phyloP scores from a whole-genome alignment of 2,329 filamentous ascomycete species.

The Fusarium verticillioides region DNA sequence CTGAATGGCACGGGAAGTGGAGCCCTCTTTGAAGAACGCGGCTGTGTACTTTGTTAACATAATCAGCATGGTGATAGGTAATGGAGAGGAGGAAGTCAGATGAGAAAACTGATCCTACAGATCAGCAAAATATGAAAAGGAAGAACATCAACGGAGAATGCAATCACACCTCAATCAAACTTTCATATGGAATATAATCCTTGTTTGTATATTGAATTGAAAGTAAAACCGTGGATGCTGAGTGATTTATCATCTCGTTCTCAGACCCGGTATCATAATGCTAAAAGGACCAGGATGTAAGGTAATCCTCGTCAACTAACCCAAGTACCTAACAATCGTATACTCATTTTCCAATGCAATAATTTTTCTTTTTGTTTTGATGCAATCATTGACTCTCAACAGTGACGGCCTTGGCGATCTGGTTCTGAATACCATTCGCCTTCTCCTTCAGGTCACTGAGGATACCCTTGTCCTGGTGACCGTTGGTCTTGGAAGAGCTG shows the following conservation, averaged over 20 bases:
- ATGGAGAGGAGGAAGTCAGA: neutral
- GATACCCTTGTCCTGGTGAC: constrained; percentile 4
- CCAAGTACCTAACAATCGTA: neutral
- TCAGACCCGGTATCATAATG: constrained; percentile 31
- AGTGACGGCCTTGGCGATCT: constrained; percentile 23
- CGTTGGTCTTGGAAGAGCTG: constrained; percentile 10
- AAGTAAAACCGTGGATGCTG: constrained; percentile 31
- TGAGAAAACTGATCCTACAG: rapidly evolving
- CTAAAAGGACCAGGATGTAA: neutral
- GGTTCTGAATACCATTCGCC: constrained; percentile 9
- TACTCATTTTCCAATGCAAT: neutral
- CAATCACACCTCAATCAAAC: neutral
- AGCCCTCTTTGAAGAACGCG: too few species aligned
- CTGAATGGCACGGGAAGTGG: too few species aligned
- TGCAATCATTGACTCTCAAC: constrained; percentile 21
- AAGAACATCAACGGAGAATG: rapidly evolving
- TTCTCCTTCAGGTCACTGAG: constrained; percentile 33
- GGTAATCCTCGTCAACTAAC: neutral
- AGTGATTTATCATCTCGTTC: constrained; percentile 36
- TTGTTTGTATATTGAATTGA: constrained; percentile 20
- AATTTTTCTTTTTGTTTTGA: neutral
- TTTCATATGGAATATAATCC: neutral
- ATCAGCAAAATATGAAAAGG: neutral
- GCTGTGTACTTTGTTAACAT: neutral
- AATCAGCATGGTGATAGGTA: neutral